A percentile compares a stretch with the other conserved stretches of the same genome.
Evolutionary conservation across 345 rosid species (phyloP).

Genomic region (Pistacia vera): DNA sequence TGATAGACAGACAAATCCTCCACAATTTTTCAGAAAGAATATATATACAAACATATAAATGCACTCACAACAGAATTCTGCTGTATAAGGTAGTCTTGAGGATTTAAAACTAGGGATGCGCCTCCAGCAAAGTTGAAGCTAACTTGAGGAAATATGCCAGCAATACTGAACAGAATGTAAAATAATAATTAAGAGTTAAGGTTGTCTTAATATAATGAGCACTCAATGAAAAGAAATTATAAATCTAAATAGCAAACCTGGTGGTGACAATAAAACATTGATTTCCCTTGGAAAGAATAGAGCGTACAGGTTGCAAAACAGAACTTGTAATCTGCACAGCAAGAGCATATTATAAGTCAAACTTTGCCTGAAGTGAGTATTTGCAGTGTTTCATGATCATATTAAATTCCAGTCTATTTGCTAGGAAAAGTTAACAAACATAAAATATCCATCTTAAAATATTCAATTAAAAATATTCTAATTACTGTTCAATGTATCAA

Average conservation of each 20-base stretch:
- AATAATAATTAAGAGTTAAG: constrained; percentile 16
- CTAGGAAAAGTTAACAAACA: not conserved
- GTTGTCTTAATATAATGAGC: constrained; percentile 10
- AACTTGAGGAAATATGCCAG: constrained; percentile 79
- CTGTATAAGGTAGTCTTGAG: constrained; percentile 81
- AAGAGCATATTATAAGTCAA: constrained; percentile 4
- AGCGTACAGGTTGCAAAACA: constrained; percentile 61
- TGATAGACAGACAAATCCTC: not conserved
- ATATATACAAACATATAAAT: not conserved
- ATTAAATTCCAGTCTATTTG: constrained; percentile 3
- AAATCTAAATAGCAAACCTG: constrained; percentile 49
- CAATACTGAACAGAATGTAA: constrained; percentile 47
- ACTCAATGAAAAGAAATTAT: constrained; percentile 3
- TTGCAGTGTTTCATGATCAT: not conserved
- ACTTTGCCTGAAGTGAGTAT: not conserved
- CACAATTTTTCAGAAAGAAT: not conserved
- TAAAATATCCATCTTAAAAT: not conserved
- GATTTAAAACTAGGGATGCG: constrained; percentile 72
- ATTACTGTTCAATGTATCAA: not conserved
- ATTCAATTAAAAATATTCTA: not conserved
- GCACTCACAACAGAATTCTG: constrained; percentile 77
- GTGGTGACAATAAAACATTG: constrained; percentile 65
- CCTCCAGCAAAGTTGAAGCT: constrained; percentile 89
- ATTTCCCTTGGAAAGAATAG: constrained; percentile 59
- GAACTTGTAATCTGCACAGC: constrained; percentile 61